phyloP scores from a whole-genome alignment of 1,284 basidiomycete genomes.

The Apiotrichum sp. region DNA sequence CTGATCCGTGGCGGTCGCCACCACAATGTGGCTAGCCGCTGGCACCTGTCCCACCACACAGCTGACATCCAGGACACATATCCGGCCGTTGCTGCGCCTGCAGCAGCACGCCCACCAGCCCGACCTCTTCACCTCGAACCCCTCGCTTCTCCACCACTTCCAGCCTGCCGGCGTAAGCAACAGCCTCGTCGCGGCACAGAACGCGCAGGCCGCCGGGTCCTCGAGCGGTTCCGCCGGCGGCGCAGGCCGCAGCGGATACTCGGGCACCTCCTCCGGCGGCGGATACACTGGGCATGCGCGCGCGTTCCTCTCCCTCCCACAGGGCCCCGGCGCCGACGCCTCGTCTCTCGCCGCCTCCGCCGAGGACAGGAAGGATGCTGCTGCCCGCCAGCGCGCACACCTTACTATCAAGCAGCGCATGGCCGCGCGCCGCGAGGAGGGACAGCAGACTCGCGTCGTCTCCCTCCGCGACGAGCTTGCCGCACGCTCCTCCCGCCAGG shows the following conservation, averaged over 20 bases:
- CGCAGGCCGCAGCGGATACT: conserved; percentile 35
- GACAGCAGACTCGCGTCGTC: conserved; percentile 8
- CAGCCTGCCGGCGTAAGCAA: conserved; percentile 25
- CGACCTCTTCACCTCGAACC: conserved; percentile 47
- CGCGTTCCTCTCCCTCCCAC: conserved; percentile 37
- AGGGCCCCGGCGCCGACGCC: conserved; percentile 27
- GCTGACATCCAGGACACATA: conserved; percentile 43
- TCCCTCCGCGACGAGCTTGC: conserved; percentile 11
- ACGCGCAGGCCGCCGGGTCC: conserved; percentile 18
- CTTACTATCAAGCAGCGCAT: conserved; percentile 16
- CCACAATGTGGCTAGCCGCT: not conserved
- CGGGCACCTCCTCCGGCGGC: conserved; percentile 23
- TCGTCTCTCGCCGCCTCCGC: conserved; percentile 19
- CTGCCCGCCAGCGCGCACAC: conserved; percentile 10
- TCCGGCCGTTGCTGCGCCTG: conserved; percentile 44
- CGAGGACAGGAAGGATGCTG: conserved; percentile 19
- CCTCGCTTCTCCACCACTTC: conserved; percentile 44
- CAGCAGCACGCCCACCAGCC: conserved; percentile 25
- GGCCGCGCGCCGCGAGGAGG: conserved; percentile 6
- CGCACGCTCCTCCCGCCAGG: conserved; percentile 20
- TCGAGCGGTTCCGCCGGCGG: conserved; percentile 22
- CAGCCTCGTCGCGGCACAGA: conserved; percentile 21
- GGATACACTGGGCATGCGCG: conserved; percentile 45
- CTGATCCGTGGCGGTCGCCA: too few species aligned
- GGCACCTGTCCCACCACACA: too few species aligned